These are phyloP conservation scores for Cercospora beticola DNA, from an alignment of 2,329 filamentous ascomycete genomes.

Conservation along the genomic window DNA sequence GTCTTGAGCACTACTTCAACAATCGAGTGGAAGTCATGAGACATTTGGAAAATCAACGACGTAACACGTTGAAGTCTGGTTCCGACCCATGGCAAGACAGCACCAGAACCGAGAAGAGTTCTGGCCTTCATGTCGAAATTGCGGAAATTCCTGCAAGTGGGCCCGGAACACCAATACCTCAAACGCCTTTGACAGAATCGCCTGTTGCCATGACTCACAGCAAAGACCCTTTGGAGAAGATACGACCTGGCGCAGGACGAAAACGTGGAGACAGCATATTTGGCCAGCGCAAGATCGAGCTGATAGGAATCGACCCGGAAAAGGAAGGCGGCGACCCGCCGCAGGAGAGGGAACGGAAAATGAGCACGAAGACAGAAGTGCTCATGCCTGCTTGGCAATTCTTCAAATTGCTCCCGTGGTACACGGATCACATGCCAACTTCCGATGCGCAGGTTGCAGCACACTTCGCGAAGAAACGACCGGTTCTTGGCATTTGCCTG, in stretches of 20 bases:
- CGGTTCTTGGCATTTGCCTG: constrained; percentile 86
- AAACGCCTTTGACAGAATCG: constrained; percentile 24
- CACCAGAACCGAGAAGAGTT: constrained; percentile 31
- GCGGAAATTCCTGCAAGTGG: constrained; percentile 38
- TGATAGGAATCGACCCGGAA: constrained; percentile 39
- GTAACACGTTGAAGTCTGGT: constrained; percentile 57
- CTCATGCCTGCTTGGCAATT: constrained; percentile 98
- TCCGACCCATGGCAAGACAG: constrained; percentile 25
- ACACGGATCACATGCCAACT: constrained; percentile 65
- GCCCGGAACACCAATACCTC: constrained; percentile 36
- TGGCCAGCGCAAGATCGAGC: constrained; percentile 44
- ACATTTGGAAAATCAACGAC: constrained; percentile 60
- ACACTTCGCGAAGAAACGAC: constrained; percentile 78
- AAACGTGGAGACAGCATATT: constrained; percentile 53
- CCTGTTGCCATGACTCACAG: constrained; percentile 26
- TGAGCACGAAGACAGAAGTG: constrained; percentile 67
- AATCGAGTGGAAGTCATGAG: constrained; percentile 85
- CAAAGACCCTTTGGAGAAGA: constrained; percentile 35
- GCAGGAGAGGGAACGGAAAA: constrained; percentile 29
- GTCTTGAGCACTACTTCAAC: constrained; percentile 92
- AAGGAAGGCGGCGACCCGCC: constrained; percentile 44
- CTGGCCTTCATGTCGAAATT: constrained; percentile 45
- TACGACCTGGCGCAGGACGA: constrained; percentile 40
- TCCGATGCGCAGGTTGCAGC: constrained; percentile 80
- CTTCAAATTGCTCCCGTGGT: constrained; percentile 92